phyloP scores from a whole-genome alignment of 257 asterid genomes.

The Gentiana macrophylla region DNA sequence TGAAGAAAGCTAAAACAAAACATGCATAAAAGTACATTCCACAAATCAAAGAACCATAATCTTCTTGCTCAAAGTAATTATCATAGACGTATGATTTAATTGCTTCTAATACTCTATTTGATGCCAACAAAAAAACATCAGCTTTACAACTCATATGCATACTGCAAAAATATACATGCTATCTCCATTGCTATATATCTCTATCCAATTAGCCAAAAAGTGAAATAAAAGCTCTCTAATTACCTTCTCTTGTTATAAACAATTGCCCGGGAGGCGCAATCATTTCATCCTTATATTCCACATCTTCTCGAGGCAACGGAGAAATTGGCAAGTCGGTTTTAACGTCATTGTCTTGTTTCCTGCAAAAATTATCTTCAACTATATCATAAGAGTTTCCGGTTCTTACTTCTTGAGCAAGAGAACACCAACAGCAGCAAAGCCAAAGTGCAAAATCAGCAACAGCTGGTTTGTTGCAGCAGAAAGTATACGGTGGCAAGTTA shows the following conservation, averaged over 20 bases:
- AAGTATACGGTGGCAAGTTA: conserved; percentile 53
- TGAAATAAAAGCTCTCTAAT: conserved; percentile 4
- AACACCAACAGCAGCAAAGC: conserved; percentile 94
- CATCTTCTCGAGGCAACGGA: conserved; percentile 57
- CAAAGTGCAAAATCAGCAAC: conserved; percentile 62
- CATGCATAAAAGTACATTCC: no score
- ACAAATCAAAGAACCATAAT: no score
- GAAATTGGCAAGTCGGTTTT: conserved; percentile 21
- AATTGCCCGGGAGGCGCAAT: conserved; percentile 40
- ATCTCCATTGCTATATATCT: no score
- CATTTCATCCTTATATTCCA: conserved; percentile 34
- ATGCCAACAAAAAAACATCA: no score
- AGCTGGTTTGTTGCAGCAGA: conserved; percentile 54
- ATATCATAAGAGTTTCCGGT: conserved; percentile 71
- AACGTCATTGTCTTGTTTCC: conserved; percentile 22
- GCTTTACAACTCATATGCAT: neutral
- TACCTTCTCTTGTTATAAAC: conserved; percentile 29
- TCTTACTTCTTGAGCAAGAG: conserved; percentile 83
- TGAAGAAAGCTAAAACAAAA: no score
- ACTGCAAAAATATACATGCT: no score
- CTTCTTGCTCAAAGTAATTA: no score
- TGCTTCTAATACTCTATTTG: no score
- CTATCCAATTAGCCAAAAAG: no score
- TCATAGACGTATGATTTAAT: no score
- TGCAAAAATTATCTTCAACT: conserved; percentile 56